Percentiles rank a stretch among this genome's conserved stretches.
These are phyloP conservation scores for Bacidia rubella DNA, from an alignment of 495 filamentous ascomycete species.

Conservation along the genomic window DNA sequence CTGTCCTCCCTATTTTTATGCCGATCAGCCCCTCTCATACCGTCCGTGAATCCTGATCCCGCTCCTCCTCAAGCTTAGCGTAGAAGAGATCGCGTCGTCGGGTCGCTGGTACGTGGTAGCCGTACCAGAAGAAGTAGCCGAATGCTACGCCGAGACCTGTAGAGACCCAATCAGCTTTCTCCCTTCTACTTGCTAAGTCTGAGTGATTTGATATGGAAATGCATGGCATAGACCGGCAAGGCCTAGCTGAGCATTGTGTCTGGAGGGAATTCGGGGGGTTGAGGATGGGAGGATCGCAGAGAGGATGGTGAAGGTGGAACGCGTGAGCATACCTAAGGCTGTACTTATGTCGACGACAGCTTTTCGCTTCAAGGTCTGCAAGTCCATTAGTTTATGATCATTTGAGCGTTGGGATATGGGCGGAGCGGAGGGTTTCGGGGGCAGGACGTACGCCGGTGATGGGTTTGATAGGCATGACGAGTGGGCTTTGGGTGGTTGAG, in stretches of 20 bases:
- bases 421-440: not conserved
- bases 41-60: slow-evolving; percentile 25
- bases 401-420: not conserved
- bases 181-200: not conserved
- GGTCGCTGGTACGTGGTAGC: slow-evolving; percentile 67
- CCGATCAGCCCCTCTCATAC: too few species aligned
- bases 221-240: too few species aligned
- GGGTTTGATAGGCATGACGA: slow-evolving; percentile 37
- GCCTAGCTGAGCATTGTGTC: not conserved
- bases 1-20: slow-evolving; percentile 32
- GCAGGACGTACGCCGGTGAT: slow-evolving; percentile 35
- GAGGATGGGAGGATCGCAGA: not conserved
- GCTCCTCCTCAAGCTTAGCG: slow-evolving; percentile 58
- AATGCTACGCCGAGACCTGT: slow-evolving; percentile 54
- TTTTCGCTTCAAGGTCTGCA: slow-evolving; percentile 56
- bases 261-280: not conserved
- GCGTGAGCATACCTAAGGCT: slow-evolving; percentile 47
- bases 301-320: not conserved
- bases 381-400: not conserved
- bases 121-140: slow-evolving; percentile 74
- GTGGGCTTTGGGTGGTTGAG: not conserved
- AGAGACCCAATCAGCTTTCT: slow-evolving; percentile 1
- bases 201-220: not conserved
- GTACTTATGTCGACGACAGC: slow-evolving; percentile 69
- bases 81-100: slow-evolving; percentile 66